Evolutionary conservation across 1,284 basidiomycete species (phyloP).

Genomic region (Apiotrichum brassicae): DNA sequence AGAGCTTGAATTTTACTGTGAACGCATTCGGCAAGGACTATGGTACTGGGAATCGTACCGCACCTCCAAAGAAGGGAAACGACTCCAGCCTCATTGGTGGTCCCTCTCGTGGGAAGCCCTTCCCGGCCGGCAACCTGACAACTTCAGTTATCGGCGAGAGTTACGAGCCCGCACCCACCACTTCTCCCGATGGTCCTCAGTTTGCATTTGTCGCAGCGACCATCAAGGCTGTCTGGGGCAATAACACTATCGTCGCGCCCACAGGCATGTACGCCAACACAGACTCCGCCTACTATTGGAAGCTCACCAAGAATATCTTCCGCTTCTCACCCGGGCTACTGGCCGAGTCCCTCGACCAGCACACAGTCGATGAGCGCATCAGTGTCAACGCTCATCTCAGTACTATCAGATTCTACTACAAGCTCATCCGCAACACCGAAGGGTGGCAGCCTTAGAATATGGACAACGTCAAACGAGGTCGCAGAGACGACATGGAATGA

Average conservation of each 20-base stretch:
- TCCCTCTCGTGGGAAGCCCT: not conserved
- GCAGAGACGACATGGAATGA: no score
- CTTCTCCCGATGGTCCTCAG: slow-evolving; percentile 37
- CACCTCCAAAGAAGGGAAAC: not conserved
- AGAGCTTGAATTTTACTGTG: slow-evolving; percentile 41
- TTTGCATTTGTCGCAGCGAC: slow-evolving; percentile 49
- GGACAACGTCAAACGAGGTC: no score
- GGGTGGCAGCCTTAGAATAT: no score
- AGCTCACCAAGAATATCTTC: slow-evolving; percentile 48
- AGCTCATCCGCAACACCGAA: slow-evolving; percentile 49
- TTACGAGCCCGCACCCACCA: slow-evolving; percentile 50
- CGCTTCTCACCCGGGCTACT: slow-evolving; percentile 46
- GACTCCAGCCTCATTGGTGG: not conserved
- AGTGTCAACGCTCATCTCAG: slow-evolving; percentile 45
- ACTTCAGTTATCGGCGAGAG: slow-evolving; percentile 5
- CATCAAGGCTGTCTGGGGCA: slow-evolving; percentile 42
- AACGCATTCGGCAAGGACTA: slow-evolving; percentile 23
- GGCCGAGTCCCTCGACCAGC: slow-evolving; percentile 42
- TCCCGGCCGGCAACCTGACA: slow-evolving; percentile 7
- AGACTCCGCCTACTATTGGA: slow-evolving; percentile 48
- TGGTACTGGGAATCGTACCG: slow-evolving; percentile 11
- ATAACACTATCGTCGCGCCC: slow-evolving; percentile 48
- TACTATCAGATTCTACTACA: slow-evolving; percentile 50
- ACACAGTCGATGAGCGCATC: slow-evolving; percentile 51
- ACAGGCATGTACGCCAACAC: slow-evolving; percentile 50